Base-by-base conservation (phyloP, 306 rosid genomes). In the Cicer judaicum region DNA sequence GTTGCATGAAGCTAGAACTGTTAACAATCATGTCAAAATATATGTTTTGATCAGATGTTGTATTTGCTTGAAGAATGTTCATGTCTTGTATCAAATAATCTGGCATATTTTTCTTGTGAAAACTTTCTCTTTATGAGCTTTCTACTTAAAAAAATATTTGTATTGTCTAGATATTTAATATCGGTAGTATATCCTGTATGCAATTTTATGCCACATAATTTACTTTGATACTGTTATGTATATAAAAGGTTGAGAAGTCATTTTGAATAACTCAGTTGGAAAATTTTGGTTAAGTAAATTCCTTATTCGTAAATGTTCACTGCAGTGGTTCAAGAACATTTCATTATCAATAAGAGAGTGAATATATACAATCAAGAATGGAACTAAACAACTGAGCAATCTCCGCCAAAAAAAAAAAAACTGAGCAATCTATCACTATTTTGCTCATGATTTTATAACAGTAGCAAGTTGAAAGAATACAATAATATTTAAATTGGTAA, bases 1-100 rank as follows among this genome's bases (percentile, higher is more conserved):
- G 95, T 72, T 94, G 88, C 99, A 94, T 67, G 99, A 92, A 87
- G 99, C 89, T 54, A 91, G 91, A 62, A 92, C 90, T 39, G 96
- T 94, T 72, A 79, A 79, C 0, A 94, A 87, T 82, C 92, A 95
- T 70, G 78, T 94, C 79, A 92, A 94, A 24, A 75, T 92, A 94
- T 63, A 88, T 92, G 13, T 86, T 94, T 55, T 93, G 98, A 64
- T 91, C 96, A 3, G 97, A 94, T 68, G 92, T 91, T 13, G 87
- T 72, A 68, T 91, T 92, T 84, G 82, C 93, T 72, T 91, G 91
- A 91, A 47, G 74, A 52, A 54, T 76, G 82, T 54, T 54, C 49
- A 10, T 36, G 62, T 46, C 56, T 77, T 46, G 50, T 76, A 74
- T 57, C 69, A 40, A 18, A 64, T 53, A 2, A 55, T 24, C 71